Conservation (phyloP, 2,329 filamentous ascomycete genomes). For the Endoconidiophora laricicola region DNA sequence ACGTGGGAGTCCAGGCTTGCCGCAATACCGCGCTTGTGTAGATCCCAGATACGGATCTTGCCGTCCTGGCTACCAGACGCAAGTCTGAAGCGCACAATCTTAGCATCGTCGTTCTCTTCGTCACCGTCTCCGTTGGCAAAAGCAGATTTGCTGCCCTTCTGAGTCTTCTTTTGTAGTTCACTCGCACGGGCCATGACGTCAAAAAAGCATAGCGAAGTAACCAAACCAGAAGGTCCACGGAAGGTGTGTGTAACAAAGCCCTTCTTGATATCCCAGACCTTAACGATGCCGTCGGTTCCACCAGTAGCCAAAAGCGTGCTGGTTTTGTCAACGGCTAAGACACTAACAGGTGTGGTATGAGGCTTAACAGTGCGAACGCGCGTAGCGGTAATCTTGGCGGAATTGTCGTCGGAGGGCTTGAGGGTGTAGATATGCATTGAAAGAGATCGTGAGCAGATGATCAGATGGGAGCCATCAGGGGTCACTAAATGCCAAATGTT, state of each 20-base stretch:
- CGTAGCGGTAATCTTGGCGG: slow-evolving; percentile 40
- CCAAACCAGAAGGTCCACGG: slow-evolving; percentile 75
- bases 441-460: slow-evolving; percentile 85
- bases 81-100: slow-evolving; percentile 50
- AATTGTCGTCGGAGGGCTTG: slow-evolving; percentile 37
- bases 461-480: slow-evolving; percentile 70
- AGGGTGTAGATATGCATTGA: slow-evolving; percentile 86
- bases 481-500: slow-evolving; percentile 42
- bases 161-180: slow-evolving; percentile 25
- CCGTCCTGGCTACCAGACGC: slow-evolving; percentile 90
- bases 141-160: slow-evolving; percentile 19
- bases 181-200: slow-evolving; percentile 41
- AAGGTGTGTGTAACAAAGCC: slow-evolving; percentile 93
- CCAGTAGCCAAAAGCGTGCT: slow-evolving; percentile 85
- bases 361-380: slow-evolving; percentile 73
- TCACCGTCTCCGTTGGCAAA: slow-evolving; percentile 21
- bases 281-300: slow-evolving; percentile 81
- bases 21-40: slow-evolving; percentile 64
- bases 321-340: slow-evolving; percentile 63
- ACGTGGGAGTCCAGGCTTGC: slow-evolving; percentile 81
- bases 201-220: slow-evolving; percentile 87
- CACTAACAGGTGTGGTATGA: slow-evolving; percentile 77
- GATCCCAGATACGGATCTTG: slow-evolving; percentile 78
- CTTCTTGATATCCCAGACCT: slow-evolving; percentile 86
- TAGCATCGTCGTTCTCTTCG: slow-evolving; percentile 16